Percentiles rank a stretch among this genome's conserved stretches.
Evolutionary conservation across 2,329 filamentous ascomycete species (phyloP).

Genomic region (Sporothrix euskadiensis): DNA sequence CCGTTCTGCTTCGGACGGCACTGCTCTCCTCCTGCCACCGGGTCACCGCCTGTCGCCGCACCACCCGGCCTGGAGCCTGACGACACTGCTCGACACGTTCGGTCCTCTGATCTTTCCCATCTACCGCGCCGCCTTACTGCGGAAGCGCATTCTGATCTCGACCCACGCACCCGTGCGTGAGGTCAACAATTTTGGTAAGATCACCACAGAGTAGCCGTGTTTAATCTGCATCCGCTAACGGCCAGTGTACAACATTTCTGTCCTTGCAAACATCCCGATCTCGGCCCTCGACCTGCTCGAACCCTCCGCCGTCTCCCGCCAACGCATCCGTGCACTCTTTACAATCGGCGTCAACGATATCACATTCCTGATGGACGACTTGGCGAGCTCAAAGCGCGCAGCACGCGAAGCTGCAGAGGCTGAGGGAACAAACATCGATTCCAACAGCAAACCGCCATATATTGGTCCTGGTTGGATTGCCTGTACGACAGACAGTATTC

Average conservation of each 20-base stretch:
- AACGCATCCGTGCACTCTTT: slow-evolving; percentile 81
- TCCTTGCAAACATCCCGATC: slow-evolving; percentile 83
- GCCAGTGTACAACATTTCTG: slow-evolving; percentile 87
- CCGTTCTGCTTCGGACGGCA: slow-evolving; percentile 63
- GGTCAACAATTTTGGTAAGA: slow-evolving; percentile 83
- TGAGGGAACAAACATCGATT: slow-evolving; percentile 35
- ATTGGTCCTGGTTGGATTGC: slow-evolving; percentile 77
- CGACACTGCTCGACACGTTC: slow-evolving; percentile 75
- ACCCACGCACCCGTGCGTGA: slow-evolving; percentile 82
- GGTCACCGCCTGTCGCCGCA: slow-evolving; percentile 70
- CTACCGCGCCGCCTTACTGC: slow-evolving; percentile 79
- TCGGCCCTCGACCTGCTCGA: slow-evolving; percentile 71
- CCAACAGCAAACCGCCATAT: slow-evolving; percentile 41
- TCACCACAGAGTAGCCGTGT: neutral
- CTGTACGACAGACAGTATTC: slow-evolving; percentile 91
- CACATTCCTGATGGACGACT: slow-evolving; percentile 67
- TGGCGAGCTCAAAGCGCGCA: slow-evolving; percentile 47
- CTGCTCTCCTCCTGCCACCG: slow-evolving; percentile 56
- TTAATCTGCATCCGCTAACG: too few relatives aligned
- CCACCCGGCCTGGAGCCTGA: slow-evolving; percentile 84
- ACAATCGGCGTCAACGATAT: slow-evolving; percentile 93
- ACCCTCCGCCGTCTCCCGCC: slow-evolving; percentile 54
- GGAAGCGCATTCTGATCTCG: slow-evolving; percentile 85
- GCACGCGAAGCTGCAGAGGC: slow-evolving; percentile 34
- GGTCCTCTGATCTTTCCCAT: slow-evolving; percentile 91